Evolutionary conservation across 2,329 filamentous ascomycete species (phyloP), one percentile per base, ranked within the genome.

Genomic region (Penicillium decumbens): DNA sequence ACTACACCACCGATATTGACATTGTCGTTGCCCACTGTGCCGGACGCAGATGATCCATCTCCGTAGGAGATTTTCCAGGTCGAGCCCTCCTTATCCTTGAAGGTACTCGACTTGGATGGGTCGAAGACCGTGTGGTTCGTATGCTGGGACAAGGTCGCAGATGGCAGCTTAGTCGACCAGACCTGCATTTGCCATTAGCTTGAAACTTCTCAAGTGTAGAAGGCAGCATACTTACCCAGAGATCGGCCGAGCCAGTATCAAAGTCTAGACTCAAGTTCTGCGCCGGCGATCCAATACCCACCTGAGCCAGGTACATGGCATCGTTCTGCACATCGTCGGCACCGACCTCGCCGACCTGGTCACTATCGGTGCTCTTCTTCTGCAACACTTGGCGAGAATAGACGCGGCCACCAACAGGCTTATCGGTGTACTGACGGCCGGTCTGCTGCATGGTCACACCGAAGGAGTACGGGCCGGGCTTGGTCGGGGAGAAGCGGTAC

Each of bases 231-330:
- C 74, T 58, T 71, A 82, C 80, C 85, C 83, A 88, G 20, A 86
- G 74, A 71, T 88, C 85, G 18, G 83, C 77, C 9, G 82, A 86
- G 18, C 84, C 84, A 33, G 84, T 87, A 64, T 89, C 85, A 53
- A 88, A 87, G 61, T 87, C 79, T 12, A 88, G 66, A 55, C 76
- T 77, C 38, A 84, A 57, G 40, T 70, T 81, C 71, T 88, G 84
- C 1, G 76, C 67, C 13, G 84, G 84, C 1, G 79, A 84, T 25
- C 86, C 86, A 52, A 89, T 83, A 12, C 71, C 63, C 24, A 88
- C 80, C 27, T 80, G 75, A 41, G 79, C 83, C 20, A 88, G 76
- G 63, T 88, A 87, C 69, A 80, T 69, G 5, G 79, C 72, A 54
- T 88, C 84, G 58, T 86, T 85, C 67, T 88, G 81, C 46, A 81